Conservation (phyloP, 2,329 filamentous ascomycete genomes). For the Neofusicoccum sp. region DNA sequence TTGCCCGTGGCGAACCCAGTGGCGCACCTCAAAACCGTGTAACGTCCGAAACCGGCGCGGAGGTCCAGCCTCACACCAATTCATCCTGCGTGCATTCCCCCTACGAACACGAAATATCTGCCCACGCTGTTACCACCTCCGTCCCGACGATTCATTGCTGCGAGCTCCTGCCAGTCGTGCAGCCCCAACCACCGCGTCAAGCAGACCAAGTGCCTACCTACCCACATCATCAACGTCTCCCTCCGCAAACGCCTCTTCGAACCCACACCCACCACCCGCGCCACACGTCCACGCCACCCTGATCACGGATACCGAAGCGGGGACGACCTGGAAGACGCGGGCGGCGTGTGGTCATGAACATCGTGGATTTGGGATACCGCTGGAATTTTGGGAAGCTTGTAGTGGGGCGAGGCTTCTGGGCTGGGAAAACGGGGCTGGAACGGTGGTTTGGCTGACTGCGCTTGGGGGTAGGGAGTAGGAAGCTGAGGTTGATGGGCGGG, state of each 20-base stretch:
- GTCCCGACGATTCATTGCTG: conserved; percentile 40
- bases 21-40: too few species aligned
- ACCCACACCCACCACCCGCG: neutral
- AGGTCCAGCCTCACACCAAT: conserved; percentile 6
- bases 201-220: conserved; percentile 23
- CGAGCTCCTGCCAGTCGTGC: conserved; percentile 35
- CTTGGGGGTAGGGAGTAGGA: conserved; percentile 18
- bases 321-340: conserved; percentile 28
- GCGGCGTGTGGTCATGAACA: conserved; percentile 37
- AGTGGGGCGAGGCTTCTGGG: conserved; percentile 32
- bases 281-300: conserved; percentile 29
- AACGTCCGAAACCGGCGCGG: neutral
- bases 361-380: conserved; percentile 40
- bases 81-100: conserved; percentile 40
- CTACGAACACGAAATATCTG: conserved; percentile 41
- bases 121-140: conserved; percentile 39
- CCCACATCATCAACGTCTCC: conserved; percentile 37
- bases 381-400: conserved; percentile 28
- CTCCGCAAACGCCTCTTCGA: conserved; percentile 40
- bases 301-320: conserved; percentile 41
- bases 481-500: neutral
- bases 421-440: conserved; percentile 40
- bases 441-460: conserved; percentile 39
- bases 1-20: neutral
- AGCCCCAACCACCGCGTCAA: neutral